Evolutionary conservation across 2,329 filamentous ascomycete genomes (phyloP), one percentile per base, ranked within the genome.

Genomic region (Phaeomoniella chlamydospora): DNA sequence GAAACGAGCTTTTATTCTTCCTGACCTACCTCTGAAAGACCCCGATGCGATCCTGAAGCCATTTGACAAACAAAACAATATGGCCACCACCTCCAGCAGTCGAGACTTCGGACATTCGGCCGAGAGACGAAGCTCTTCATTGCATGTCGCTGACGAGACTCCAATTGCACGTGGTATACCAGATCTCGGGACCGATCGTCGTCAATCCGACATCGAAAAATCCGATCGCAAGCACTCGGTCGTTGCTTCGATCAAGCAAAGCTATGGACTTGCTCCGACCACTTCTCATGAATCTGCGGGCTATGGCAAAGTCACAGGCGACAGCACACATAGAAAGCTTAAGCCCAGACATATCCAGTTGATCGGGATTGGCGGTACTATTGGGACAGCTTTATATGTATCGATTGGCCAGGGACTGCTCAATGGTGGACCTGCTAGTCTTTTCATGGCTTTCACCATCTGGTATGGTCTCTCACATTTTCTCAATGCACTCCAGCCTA

Each of bases 341-440:
- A 63, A 62, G 40, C 54, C 59, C 11, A 49, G 61, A 40, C 61
- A 65, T 47, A 58, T 65, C 29, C 59, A 64, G 41, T 45, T 65
- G 39, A 65, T 65, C 38, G 61, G 59, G 29, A 63, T 65, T 37
- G 61, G 61, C 15, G 61, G 61, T 10, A 59, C 57, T 18, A 61
- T 64, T 44, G 58, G 60, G 14, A 61, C 55, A n/a, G 57, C 54
- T 0, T 42, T 64, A 19, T 62, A 56, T 40, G 59, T 62, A 15
- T 55, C 60, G 37, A 61, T 63, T 37, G 61, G 61, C 10, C 47
- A 53, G 33, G 54, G 50, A 13, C 39, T 64, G 38, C 48, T 56
- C 11, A 49, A 55, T 36, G 60, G 61, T 30, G 61, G 61, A 1
- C 61, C 61, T 6, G 61, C 40, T 15, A 60, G 55, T 39, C 44